phyloP scores from a whole-genome alignment of 192 early-diverging fungal species.

The Backusella tuberculispora region DNA sequence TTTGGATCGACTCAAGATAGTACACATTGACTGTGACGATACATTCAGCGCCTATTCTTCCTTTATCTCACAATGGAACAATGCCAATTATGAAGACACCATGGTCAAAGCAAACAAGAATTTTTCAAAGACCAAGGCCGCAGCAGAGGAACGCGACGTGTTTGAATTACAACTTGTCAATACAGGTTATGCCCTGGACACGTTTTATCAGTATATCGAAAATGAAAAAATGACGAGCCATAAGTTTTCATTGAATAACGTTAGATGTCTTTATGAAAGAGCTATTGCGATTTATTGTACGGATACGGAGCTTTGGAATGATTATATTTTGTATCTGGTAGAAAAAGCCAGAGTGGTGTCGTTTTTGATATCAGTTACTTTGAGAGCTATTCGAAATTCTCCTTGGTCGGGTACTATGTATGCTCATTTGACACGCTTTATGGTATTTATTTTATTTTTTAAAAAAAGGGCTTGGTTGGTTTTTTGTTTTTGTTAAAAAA shows the following conservation, averaged over 20 bases:
- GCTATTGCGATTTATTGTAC: constrained; percentile 63
- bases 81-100: constrained; percentile 54
- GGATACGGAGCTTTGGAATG: constrained; percentile 65
- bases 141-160: constrained; percentile 45
- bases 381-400: constrained; percentile 71
- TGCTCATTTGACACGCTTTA: constrained; percentile 49
- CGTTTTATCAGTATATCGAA: constrained; percentile 61
- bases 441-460: too few relatives aligned
- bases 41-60: constrained; percentile 67
- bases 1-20: constrained; percentile 41
- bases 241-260: constrained; percentile 23
- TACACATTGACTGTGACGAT: constrained; percentile 57
- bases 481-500: not conserved
- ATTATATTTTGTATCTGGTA: constrained; percentile 67
- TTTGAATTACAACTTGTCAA: constrained; percentile 62
- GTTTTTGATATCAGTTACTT: constrained; percentile 44
- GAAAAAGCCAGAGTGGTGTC: constrained; percentile 27
- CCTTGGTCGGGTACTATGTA: constrained; percentile 72
- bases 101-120: constrained; percentile 55
- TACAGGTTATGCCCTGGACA: constrained; percentile 40
- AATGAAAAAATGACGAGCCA: constrained; percentile 50
- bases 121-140: constrained; percentile 45
- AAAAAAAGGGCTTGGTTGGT: too few relatives aligned
- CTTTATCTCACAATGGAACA: constrained; percentile 60
- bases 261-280: constrained; percentile 68